phyloP scores from a whole-genome alignment of 1,284 basidiomycete species.

The Trichosporon sp. region DNA sequence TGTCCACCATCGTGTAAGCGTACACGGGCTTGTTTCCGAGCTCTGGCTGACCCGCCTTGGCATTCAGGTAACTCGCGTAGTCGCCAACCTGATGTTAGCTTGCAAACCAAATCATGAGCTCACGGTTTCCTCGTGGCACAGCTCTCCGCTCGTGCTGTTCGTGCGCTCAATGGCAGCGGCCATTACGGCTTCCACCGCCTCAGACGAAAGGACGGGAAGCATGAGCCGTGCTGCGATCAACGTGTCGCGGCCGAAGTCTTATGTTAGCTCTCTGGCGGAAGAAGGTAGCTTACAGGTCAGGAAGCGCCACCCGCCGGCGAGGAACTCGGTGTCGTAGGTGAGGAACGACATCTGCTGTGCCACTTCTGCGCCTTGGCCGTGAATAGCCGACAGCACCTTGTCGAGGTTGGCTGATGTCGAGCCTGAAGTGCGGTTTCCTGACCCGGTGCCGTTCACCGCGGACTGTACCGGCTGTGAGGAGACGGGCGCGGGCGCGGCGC shows the following conservation, averaged over 20 bases:
- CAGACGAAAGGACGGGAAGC: constrained; percentile 56
- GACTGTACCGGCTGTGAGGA: not conserved
- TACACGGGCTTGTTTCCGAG: constrained; percentile 57
- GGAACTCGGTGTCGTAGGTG: constrained; percentile 55
- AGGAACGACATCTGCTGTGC: constrained; percentile 55
- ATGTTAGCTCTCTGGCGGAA: constrained; percentile 14
- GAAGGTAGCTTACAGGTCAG: constrained; percentile 50
- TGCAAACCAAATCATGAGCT: not conserved
- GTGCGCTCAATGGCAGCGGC: constrained; percentile 59
- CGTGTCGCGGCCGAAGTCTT: constrained; percentile 59
- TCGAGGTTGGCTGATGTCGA: constrained; percentile 34
- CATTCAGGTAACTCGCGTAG: constrained; percentile 47
- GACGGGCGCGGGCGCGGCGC: not conserved
- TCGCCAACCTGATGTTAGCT: constrained; percentile 37
- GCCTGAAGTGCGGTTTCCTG: not conserved
- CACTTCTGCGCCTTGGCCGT: constrained; percentile 42
- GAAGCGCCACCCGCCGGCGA: constrained; percentile 61
- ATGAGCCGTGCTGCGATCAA: constrained; percentile 58
- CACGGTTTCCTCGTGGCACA: constrained; percentile 60
- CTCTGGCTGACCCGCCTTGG: constrained; percentile 54
- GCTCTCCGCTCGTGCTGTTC: constrained; percentile 54
- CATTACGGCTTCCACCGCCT: constrained; percentile 58
- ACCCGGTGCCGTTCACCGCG: not conserved
- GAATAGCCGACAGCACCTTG: constrained; percentile 48
- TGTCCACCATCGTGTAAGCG: constrained; percentile 59